These are phyloP conservation scores for Malassezia globosa DNA, from an alignment of 1,284 basidiomycete genomes.

Conservation along the genomic window DNA sequence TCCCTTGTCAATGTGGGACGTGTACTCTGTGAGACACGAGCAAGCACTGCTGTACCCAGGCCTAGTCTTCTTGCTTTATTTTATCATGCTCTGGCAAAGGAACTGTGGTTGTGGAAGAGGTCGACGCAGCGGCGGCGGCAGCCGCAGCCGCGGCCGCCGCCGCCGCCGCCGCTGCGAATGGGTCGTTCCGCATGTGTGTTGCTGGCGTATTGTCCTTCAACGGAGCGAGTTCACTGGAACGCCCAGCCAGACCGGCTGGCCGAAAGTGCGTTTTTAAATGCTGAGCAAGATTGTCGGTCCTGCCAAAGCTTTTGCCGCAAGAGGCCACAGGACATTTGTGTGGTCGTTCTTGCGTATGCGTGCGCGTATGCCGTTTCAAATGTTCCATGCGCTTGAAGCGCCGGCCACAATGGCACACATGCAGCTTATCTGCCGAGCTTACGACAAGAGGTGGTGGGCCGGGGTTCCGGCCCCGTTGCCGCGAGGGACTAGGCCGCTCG, in stretches of 20 bases:
- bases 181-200: slow-evolving; percentile 30
- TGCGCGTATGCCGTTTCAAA: slow-evolving; percentile 45
- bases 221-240: slow-evolving; percentile 2
- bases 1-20: no score
- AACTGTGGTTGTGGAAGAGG: no score
- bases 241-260: slow-evolving; percentile 27
- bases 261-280: slow-evolving; percentile 46
- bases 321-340: slow-evolving; percentile 40
- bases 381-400: slow-evolving; percentile 46
- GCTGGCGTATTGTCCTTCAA: background rate
- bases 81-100: no score
- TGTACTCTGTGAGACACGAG: no score
- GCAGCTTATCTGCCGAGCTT: slow-evolving; percentile 42
- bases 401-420: slow-evolving; percentile 45
- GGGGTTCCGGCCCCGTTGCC: slow-evolving; percentile 15
- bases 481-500: slow-evolving; percentile 19
- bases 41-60: no score
- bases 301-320: slow-evolving; percentile 43
- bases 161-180: slow-evolving; percentile 27
- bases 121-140: no score
- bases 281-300: slow-evolving; percentile 44
- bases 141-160: slow-evolving; percentile 26
- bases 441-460: slow-evolving; percentile 42
- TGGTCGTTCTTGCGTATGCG: slow-evolving; percentile 44
- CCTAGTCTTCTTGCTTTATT: no score